These are phyloP conservation scores for Porodaedalea pini DNA, from an alignment of 1,284 basidiomycete species.

Conservation along the genomic window DNA sequence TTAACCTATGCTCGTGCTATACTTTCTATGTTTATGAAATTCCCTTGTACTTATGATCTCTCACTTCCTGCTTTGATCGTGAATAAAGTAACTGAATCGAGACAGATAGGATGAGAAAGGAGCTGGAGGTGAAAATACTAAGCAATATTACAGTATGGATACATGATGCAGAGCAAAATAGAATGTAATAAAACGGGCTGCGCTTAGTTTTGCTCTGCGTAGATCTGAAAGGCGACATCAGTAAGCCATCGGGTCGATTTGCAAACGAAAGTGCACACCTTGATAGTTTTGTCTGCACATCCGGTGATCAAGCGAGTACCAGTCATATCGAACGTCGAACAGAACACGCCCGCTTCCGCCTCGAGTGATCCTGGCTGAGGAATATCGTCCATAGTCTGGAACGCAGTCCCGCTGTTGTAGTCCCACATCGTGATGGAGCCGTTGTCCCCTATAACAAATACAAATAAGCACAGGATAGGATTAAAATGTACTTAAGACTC, in stretches of 20 bases:
- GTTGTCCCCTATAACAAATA: slow-evolving; percentile 65
- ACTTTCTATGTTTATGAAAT: not conserved
- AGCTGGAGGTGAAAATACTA: not conserved
- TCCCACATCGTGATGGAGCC: slow-evolving; percentile 91
- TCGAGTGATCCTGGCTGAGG: slow-evolving; percentile 97
- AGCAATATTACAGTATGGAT: slow-evolving; percentile 1
- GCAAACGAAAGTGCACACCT: slow-evolving; percentile 44
- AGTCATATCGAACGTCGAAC: slow-evolving; percentile 94
- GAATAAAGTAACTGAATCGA: no score
- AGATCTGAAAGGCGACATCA: slow-evolving; percentile 36
- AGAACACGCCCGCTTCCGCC: slow-evolving; percentile 93
- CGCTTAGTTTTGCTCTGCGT: slow-evolving; percentile 44
- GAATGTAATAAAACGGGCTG: not conserved
- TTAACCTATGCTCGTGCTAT: not conserved
- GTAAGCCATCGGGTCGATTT: slow-evolving; percentile 1
- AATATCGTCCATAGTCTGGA: slow-evolving; percentile 91
- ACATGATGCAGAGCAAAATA: not conserved
- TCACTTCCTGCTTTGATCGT: not conserved
- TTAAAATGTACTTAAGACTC: slow-evolving; percentile 26
- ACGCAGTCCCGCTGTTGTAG: slow-evolving; percentile 90
- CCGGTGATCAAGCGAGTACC: slow-evolving; percentile 95
- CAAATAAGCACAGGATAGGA: not conserved
- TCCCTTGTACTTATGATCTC: not conserved
- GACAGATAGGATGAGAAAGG: not conserved
- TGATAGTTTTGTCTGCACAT: slow-evolving; percentile 98